Evolutionary conservation across 2,329 filamentous ascomycete genomes (phyloP), one percentile per base, ranked within the genome.

Genomic region (Endocalyx cinctus): DNA sequence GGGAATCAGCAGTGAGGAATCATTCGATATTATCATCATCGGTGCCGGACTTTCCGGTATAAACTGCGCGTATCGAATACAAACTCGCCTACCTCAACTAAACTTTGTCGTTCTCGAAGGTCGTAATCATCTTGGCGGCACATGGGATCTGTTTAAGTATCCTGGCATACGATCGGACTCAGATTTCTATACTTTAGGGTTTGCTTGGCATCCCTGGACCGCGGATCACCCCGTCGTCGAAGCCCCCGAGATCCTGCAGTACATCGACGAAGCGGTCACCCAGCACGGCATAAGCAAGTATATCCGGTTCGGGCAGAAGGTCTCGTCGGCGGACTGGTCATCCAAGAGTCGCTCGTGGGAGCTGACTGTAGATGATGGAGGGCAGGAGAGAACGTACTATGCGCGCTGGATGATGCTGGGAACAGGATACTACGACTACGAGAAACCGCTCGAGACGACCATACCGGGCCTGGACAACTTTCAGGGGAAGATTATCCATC

Each of bases 91-190:
- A 3, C 76, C 77, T 0, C 50, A 64, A 13, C 10, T 29, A 27
- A 31, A 30, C 5, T 80, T 75, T 50, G 62, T 67, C 10, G 66
- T 82, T 25, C 64, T 81, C 16, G 78, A 82, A 51, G 66, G 65
- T n/a, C 69, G 77, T 27, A 58, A 66, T 34, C 63, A 67, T 34
- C 62, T 81, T 11, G 78, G 77, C 4, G 78, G 78, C 5, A 82
- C 77, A 5, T 82, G 77, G 78, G 70, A 71, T 46, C 63, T 79
- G n/a, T 82, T 79, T 63, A 71, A 66, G 31, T 82, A 80, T 46
- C 77, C 75, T 3, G 72, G 77, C 11, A 72, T 80, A 37, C 62
- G 67, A 27, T 69, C 64, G 3, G 67, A 70, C 34, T 67, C 64
- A 1, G 65, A 70, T 47, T 69, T 82, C 43, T 68, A 66, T 31